A percentile compares a stretch with the other conserved stretches of the same genome.
Evolutionary conservation across 257 asterid genomes (phyloP).

Genomic region (Prunella vulgaris): DNA sequence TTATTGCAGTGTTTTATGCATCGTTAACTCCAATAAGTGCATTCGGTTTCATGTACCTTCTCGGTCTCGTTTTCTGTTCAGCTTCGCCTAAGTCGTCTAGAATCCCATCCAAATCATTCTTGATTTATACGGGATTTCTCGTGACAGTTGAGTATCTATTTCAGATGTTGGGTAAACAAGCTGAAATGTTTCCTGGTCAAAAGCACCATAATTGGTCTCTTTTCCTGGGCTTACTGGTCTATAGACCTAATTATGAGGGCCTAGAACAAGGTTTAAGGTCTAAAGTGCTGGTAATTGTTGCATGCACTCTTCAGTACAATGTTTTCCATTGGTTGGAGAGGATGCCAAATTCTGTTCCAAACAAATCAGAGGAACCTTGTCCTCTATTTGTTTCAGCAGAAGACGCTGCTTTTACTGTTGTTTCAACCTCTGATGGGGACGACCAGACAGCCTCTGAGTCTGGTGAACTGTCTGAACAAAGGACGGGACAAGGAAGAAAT

Average conservation of each 20-base stretch:
- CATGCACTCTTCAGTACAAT: slow-evolving; percentile 93
- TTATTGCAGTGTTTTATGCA: slow-evolving; percentile 67
- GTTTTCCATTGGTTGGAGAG: slow-evolving; percentile 81
- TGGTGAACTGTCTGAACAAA: slow-evolving; percentile 37
- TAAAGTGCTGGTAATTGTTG: slow-evolving; percentile 82
- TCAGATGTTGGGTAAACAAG: slow-evolving; percentile 92
- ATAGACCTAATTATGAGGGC: slow-evolving; percentile 62
- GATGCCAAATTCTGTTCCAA: slow-evolving; percentile 51
- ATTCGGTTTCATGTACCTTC: slow-evolving; percentile 76
- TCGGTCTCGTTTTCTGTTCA: slow-evolving; percentile 75
- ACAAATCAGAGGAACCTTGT: slow-evolving; percentile 80
- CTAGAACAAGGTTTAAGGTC: slow-evolving; percentile 85
- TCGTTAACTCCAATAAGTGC: slow-evolving; percentile 87
- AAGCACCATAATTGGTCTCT: slow-evolving; percentile 59
- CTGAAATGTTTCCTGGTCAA: slow-evolving; percentile 94
- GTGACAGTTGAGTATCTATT: slow-evolving; percentile 81
- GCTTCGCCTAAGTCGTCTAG: slow-evolving; percentile 75
- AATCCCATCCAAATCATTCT: slow-evolving; percentile 80
- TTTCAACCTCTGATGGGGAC: slow-evolving; percentile 40
- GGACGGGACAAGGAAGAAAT: slow-evolving; percentile 25
- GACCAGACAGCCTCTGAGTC: slow-evolving; percentile 32
- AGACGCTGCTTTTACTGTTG: slow-evolving; percentile 40
- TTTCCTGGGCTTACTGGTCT: slow-evolving; percentile 69
- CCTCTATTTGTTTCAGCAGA: slow-evolving; percentile 71
- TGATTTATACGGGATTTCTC: slow-evolving; percentile 69